These are phyloP conservation scores for Vigna unguiculata DNA, from an alignment of 306 rosid species.

Conservation along the genomic window DNA sequence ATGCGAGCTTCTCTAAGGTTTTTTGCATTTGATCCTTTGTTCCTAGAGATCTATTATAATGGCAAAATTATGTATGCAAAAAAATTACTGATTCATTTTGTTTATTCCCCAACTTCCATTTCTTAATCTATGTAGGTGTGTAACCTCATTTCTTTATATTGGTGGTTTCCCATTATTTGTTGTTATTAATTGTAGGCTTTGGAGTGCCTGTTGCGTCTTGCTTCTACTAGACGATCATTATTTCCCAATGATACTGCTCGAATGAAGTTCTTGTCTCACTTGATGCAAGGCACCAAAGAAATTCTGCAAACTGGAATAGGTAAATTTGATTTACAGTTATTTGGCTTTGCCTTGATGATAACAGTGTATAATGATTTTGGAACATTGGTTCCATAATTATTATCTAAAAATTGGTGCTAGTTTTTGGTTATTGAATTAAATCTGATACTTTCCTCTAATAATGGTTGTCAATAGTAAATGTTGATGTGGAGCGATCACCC, in stretches of 20 bases:
- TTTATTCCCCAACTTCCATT: background rate
- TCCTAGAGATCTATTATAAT: background rate
- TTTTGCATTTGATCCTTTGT: constrained; percentile 4
- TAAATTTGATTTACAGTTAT: constrained; percentile 26
- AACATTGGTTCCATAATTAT: background rate
- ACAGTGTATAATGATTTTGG: background rate
- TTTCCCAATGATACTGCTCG: constrained; percentile 52
- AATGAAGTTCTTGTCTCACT: constrained; percentile 54
- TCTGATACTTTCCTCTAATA: background rate
- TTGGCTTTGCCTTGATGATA: background rate
- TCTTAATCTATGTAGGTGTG: background rate
- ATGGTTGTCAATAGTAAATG: no score
- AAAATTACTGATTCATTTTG: constrained; percentile 1
- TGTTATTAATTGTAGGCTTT: constrained; percentile 47
- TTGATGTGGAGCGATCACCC: no score
- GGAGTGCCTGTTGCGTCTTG: constrained; percentile 61
- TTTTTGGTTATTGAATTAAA: background rate
- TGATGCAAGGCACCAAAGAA: constrained; percentile 61
- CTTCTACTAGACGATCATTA: constrained; percentile 58
- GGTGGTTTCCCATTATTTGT: constrained; percentile 7
- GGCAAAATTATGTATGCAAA: background rate
- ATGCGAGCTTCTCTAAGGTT: constrained; percentile 1
- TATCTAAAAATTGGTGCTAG: background rate
- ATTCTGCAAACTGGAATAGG: constrained; percentile 56
- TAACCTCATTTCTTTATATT: background rate